A percentile compares a stretch with the other conserved stretches of the same genome.
phyloP scores from a whole-genome alignment of 306 rosid species.

The Inga laurina region DNA sequence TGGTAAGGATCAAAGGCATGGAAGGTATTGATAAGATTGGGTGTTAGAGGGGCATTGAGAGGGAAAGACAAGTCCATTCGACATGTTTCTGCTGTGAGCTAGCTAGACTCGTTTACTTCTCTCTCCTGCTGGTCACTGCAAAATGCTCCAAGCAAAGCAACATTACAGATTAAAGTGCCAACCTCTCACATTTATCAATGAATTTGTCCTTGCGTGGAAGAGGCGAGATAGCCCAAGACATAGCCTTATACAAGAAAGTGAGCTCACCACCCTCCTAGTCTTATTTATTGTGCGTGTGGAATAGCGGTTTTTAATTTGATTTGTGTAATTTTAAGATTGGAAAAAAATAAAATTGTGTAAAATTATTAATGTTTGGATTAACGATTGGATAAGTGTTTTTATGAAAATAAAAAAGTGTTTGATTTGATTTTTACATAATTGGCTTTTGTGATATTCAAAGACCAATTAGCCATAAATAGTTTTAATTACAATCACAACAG shows the following conservation, averaged over 20 bases:
- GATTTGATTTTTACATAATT: too few species aligned
- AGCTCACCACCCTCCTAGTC: constrained; percentile 50
- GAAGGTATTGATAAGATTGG: constrained; percentile 6
- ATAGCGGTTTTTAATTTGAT: too few species aligned
- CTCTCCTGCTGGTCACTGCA: constrained; percentile 35
- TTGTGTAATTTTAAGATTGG: too few species aligned
- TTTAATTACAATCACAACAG: too few species aligned
- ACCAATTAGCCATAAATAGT: too few species aligned
- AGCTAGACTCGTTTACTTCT: constrained; percentile 25
- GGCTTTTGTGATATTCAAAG: too few species aligned
- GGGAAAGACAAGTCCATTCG: constrained; percentile 79
- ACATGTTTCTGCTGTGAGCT: constrained; percentile 53
- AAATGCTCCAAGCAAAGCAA: constrained; percentile 43
- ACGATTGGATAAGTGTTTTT: too few species aligned
- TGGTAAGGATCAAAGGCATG: constrained; percentile 43
- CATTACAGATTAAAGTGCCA: constrained; percentile 31
- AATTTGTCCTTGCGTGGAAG: constrained; percentile 65
- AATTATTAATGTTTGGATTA: too few species aligned
- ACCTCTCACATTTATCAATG: constrained; percentile 63
- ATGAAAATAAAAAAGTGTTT: too few species aligned
- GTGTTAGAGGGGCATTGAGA: constrained; percentile 36
- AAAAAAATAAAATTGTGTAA: too few species aligned
- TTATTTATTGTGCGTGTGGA: too few species aligned
- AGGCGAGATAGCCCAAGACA: constrained; percentile 63
- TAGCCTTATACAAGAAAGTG: constrained; percentile 75